Evolutionary conservation across 73 alveolate species (phyloP), one percentile per base, ranked within the genome.

Genomic region (Paramecium octaurelia): DNA sequence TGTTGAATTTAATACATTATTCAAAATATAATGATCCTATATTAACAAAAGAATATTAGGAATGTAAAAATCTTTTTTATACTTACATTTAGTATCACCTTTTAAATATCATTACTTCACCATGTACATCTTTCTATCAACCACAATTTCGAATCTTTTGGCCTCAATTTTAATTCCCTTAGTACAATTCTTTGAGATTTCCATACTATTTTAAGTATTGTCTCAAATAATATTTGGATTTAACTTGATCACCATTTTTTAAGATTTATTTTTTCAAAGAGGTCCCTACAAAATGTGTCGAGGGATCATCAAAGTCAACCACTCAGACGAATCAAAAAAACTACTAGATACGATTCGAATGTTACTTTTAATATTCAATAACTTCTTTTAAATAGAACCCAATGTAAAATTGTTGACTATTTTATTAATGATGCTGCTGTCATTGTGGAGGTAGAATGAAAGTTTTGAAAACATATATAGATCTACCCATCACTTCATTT

Each of bases 231-330:
- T 34, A 27, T 64, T 64, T 64, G 84, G 84, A 31, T 64, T 64
- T 34, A 34, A 12, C 31, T 34, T 64, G 4, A 34, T 64, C 3
- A 9, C 84, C 29, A 64, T 64, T 27, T 34, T 64, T 27, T 64
- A 64, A 36, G 87, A 73, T 73, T 21, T 73, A 29, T 73, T 36
- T 35, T 73, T 73, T 36, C 14, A 73, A 73, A 73, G 87, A 73
- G 87, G 87, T 16, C 87, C 87, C 0, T 73, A 73, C 16, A 73
- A 73, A 11, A 73, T 73, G 57, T 20, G 9, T 35, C 10, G 46
- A 12, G 87, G 87, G 8, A 73, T 21, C 10, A 73, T 73, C 18
- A 73, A 40, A 35, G 34, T 43, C 40, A 73, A 73, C 10, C 18
- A 73, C 3, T 29, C 36, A 8, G 68, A 73, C 14, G 57, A 73